Conservation (phyloP, 768 basidiomycete species). For the Porphyrellus cyaneotinctus region DNA sequence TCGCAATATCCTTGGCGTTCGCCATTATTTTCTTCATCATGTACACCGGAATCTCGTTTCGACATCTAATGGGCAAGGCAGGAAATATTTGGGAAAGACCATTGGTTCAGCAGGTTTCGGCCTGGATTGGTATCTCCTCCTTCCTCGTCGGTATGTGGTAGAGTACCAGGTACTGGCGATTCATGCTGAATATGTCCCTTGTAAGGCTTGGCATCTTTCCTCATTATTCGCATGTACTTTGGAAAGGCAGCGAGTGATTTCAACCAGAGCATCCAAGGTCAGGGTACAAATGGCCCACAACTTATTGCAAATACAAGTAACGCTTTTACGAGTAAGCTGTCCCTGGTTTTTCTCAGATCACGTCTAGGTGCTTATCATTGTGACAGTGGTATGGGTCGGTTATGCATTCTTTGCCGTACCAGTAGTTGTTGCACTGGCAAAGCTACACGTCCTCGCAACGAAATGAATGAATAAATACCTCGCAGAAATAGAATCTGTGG, state of each 20-base stretch:
- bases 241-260: slow-evolving; percentile 77
- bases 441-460: slow-evolving; percentile 55
- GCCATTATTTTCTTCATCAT: slow-evolving; percentile 60
- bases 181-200: neutral
- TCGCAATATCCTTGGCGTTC: slow-evolving; percentile 56
- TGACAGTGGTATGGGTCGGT: slow-evolving; percentile 71
- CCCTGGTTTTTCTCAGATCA: neutral
- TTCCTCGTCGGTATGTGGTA: slow-evolving; percentile 59
- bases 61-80: slow-evolving; percentile 57
- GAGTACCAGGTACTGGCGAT: neutral
- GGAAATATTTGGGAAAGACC: slow-evolving; percentile 52
- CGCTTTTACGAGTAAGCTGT: slow-evolving; percentile 66
- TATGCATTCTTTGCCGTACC: slow-evolving; percentile 73
- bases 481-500: neutral
- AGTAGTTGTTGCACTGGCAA: slow-evolving; percentile 62
- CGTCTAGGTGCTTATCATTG: neutral
- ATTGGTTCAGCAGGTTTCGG: slow-evolving; percentile 51
- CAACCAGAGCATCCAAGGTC: slow-evolving; percentile 54
- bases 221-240: slow-evolving; percentile 77
- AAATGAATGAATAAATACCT: slow-evolving; percentile 34
- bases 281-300: slow-evolving; percentile 51
- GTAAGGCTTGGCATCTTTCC: slow-evolving; percentile 64
- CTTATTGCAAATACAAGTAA: slow-evolving; percentile 63
- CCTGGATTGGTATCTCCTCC: slow-evolving; percentile 76
- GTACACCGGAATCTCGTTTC: slow-evolving; percentile 63